phyloP scores from a whole-genome alignment of 106 monocot genomes.

The Acorus calamus region DNA sequence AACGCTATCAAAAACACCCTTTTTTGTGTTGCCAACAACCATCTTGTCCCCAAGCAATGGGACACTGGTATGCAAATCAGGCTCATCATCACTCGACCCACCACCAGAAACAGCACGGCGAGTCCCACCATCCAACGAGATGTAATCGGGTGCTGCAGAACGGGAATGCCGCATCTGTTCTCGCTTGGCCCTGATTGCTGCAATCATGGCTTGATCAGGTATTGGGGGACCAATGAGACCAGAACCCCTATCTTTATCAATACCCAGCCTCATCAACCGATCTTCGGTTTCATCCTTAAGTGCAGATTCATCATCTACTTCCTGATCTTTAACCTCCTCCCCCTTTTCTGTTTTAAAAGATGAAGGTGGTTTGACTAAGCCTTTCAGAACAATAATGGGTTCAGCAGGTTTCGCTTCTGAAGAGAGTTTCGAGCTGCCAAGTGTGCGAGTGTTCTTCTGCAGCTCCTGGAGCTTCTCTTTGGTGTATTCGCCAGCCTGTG shows the following conservation, averaged over 20 bases:
- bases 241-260: slow-evolving; percentile 26
- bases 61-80: slow-evolving; percentile 57
- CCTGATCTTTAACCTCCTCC: slow-evolving; percentile 9
- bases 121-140: slow-evolving; percentile 60
- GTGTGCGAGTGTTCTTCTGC: slow-evolving; percentile 89
- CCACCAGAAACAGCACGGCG: slow-evolving; percentile 18
- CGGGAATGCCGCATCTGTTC: slow-evolving; percentile 56
- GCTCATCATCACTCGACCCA: slow-evolving; percentile 87
- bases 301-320: slow-evolving; percentile 10
- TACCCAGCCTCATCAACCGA: slow-evolving; percentile 28
- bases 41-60: slow-evolving; percentile 44
- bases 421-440: slow-evolving; percentile 40
- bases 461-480: slow-evolving; percentile 76
- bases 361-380: slow-evolving; percentile 51
- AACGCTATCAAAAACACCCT: slow-evolving; percentile 52
- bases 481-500: slow-evolving; percentile 89
- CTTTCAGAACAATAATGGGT: slow-evolving; percentile 67
- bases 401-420: slow-evolving; percentile 16
- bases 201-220: slow-evolving; percentile 67
- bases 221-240: slow-evolving; percentile 11
- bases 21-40: slow-evolving; percentile 24
- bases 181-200: slow-evolving; percentile 70
- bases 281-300: neutral
- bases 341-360: slow-evolving; percentile 8
- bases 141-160: slow-evolving; percentile 55